Evolutionary conservation across 495 filamentous ascomycete genomes (phyloP).

Genomic region (Friedmanniomyces simplex): DNA sequence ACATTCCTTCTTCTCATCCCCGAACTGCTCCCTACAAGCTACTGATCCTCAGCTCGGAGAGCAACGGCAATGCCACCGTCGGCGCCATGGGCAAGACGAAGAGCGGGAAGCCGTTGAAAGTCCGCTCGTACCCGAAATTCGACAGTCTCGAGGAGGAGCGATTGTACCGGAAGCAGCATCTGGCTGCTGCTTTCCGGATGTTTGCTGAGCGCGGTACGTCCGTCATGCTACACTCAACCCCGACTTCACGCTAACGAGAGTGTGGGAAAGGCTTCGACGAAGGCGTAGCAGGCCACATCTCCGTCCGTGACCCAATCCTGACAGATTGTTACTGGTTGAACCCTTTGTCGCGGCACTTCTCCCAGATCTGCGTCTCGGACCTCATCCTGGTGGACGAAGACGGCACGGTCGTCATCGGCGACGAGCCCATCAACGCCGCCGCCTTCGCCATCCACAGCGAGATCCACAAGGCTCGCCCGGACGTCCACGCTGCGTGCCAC

Average conservation of each 20-base stretch:
- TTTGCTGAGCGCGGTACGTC: slow-evolving; percentile 45
- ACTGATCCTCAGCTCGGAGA: slow-evolving; percentile 9
- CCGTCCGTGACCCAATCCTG: slow-evolving; percentile 40
- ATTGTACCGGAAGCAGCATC: slow-evolving; percentile 58
- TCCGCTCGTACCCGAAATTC: slow-evolving; percentile 42
- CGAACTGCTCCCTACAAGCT: no score
- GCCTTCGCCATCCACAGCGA: slow-evolving; percentile 58
- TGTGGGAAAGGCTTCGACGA: slow-evolving; percentile 48
- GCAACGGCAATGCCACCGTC: slow-evolving; percentile 14
- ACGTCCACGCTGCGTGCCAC: slow-evolving; percentile 45
- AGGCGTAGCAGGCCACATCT: slow-evolving; percentile 57
- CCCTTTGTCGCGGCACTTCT: slow-evolving; percentile 49
- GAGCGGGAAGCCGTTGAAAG: slow-evolving; percentile 26
- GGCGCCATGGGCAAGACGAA: slow-evolving; percentile 27
- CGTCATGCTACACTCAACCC: neutral
- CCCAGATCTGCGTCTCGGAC: slow-evolving; percentile 41
- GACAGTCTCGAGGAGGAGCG: slow-evolving; percentile 49
- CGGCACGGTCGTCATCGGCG: slow-evolving; percentile 40
- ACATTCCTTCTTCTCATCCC: no score
- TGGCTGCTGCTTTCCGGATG: slow-evolving; percentile 61
- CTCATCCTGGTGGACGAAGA: slow-evolving; percentile 45
- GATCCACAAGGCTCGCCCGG: slow-evolving; percentile 45
- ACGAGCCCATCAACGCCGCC: slow-evolving; percentile 52
- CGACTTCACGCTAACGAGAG: neutral
- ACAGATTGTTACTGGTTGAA: slow-evolving; percentile 46